Conservation (phyloP, 805 yeast species). For the Wickerhamiella cacticola region DNA sequence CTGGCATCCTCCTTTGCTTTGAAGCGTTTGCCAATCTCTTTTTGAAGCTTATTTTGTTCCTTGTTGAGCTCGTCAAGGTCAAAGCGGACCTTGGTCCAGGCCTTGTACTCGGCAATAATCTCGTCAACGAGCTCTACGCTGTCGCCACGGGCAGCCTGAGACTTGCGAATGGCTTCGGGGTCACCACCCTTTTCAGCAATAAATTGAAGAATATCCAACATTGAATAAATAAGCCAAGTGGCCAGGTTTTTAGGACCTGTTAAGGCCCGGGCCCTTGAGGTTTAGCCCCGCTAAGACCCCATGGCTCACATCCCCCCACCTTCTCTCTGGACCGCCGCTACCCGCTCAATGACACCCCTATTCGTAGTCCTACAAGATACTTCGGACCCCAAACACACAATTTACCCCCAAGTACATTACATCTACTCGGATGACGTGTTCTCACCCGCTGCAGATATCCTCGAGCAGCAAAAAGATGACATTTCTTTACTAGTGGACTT, state of each 20-base stretch:
- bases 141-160: conserved; percentile 91
- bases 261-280: too few species aligned
- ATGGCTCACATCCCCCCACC: too few species aligned
- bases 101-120: conserved; percentile 79
- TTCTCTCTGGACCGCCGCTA: too few species aligned
- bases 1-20: conserved; percentile 91
- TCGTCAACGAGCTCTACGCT: conserved; percentile 93
- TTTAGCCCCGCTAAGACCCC: too few species aligned
- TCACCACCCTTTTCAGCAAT: conserved; percentile 95
- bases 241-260: background rate
- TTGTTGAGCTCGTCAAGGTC: conserved; percentile 86
- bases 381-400: conserved; percentile 16
- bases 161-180: conserved; percentile 74
- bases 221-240: conserved; percentile 26
- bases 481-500: conserved; percentile 30
- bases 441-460: conserved; percentile 26
- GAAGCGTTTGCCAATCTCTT: conserved; percentile 82
- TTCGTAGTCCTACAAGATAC: conserved; percentile 21
- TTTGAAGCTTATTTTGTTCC: conserved; percentile 76
- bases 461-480: conserved; percentile 26
- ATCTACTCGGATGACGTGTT: conserved; percentile 31
- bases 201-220: conserved; percentile 89
- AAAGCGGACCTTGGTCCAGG: conserved; percentile 83
- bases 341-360: background rate
- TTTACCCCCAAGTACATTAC: conserved; percentile 31